Percentiles rank a stretch among this genome's conserved stretches.
phyloP scores from a whole-genome alignment of 768 basidiomycete species.

The Pleurotus cornucopiae region DNA sequence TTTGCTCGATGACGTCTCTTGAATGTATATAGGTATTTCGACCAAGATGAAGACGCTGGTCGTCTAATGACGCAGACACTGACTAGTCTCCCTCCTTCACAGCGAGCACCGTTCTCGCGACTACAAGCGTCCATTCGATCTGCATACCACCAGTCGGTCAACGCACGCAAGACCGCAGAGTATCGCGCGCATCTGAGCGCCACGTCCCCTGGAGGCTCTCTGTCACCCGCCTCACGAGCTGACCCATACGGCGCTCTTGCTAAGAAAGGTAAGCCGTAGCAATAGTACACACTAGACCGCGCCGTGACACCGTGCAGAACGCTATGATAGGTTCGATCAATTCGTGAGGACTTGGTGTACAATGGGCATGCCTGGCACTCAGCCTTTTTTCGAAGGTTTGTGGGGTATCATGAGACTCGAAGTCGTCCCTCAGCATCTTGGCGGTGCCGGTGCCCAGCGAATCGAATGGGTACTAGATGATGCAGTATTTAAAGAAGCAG shows the following conservation, averaged over 20 bases:
- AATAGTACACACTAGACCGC: constrained; percentile 2
- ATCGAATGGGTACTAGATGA: constrained; percentile 93
- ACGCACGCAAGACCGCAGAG: constrained; percentile 72
- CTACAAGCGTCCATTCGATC: constrained; percentile 85
- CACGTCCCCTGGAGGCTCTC: constrained; percentile 74
- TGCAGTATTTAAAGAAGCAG: constrained; percentile 90
- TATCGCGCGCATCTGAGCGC: constrained; percentile 81
- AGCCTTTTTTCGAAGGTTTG: constrained; percentile 75
- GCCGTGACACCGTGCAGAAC: constrained; percentile 35
- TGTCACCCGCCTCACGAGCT: constrained; percentile 69
- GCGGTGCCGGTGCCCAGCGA: constrained; percentile 69
- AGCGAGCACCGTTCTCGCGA: constrained; percentile 83
- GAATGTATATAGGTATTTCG: constrained; percentile 61
- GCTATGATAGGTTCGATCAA: constrained; percentile 67
- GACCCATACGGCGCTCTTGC: constrained; percentile 63
- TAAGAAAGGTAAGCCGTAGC: constrained; percentile 46
- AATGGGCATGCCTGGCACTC: constrained; percentile 83
- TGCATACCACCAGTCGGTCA: constrained; percentile 78
- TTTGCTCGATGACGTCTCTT: neutral
- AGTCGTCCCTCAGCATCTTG: constrained; percentile 72
- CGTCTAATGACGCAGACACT: constrained; percentile 80
- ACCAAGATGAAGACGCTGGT: constrained; percentile 76
- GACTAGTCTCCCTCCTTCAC: constrained; percentile 73
- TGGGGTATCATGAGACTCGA: constrained; percentile 84
- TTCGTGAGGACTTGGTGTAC: constrained; percentile 84